Percentiles rank a stretch among this genome's conserved stretches.
Conservation (phyloP, 805 yeast species). For the Metschnikowia similis region DNA sequence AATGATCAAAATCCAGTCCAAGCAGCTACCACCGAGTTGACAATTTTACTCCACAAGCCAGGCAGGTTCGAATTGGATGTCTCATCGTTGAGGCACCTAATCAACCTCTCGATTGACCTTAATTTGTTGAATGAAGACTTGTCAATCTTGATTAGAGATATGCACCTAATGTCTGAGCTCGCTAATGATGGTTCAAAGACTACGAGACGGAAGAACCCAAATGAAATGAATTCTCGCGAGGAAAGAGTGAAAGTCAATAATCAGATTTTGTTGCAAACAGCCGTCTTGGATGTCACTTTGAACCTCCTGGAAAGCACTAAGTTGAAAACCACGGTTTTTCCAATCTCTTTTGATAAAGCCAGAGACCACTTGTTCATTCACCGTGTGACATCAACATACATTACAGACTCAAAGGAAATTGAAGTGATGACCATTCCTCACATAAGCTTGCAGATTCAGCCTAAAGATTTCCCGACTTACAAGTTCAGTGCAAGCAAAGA, state of each 20-base stretch:
- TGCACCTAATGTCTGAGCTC: conserved; percentile 4
- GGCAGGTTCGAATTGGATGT: conserved; percentile 24
- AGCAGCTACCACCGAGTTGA: not conserved
- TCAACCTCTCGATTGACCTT: conserved; percentile 23
- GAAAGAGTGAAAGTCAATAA: not conserved
- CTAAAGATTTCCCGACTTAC: conserved; percentile 20
- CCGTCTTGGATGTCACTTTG: conserved; percentile 28
- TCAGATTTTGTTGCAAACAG: conserved; percentile 38
- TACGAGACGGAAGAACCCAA: not conserved
- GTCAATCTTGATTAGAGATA: not conserved
- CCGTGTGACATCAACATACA: conserved; percentile 18
- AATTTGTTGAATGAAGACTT: conserved; percentile 19
- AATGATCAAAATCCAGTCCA: not conserved
- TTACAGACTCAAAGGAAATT: conserved; percentile 4
- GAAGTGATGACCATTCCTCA: conserved; percentile 19
- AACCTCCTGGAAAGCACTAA: conserved; percentile 14
- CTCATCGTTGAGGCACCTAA: conserved; percentile 21
- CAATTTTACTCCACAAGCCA: conserved; percentile 18
- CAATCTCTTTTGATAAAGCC: conserved; percentile 40
- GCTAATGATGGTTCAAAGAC: not conserved
- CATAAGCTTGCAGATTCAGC: not conserved
- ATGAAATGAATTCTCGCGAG: not conserved
- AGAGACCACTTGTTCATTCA: conserved; percentile 30
- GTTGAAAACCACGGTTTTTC: conserved; percentile 33
- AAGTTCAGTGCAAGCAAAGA: conserved; percentile 3